Evolutionary conservation across 2,329 filamentous ascomycete genomes (phyloP).

Genomic region (Penicillium palitans): DNA sequence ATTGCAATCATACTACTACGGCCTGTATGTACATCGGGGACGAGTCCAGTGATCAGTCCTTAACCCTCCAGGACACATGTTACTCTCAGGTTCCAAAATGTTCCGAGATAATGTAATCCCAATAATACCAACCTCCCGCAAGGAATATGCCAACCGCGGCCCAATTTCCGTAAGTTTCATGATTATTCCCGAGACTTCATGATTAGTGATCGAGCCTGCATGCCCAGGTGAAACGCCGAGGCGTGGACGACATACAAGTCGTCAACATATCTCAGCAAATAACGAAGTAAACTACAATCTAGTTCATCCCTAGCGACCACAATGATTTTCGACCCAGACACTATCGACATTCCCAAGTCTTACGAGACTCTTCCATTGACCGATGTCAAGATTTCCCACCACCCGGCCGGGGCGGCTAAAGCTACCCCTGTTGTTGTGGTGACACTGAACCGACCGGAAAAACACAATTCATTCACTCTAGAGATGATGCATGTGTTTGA

Average conservation of each 20-base stretch:
- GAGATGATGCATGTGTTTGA: conserved; percentile 49
- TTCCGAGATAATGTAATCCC: conserved; percentile 7
- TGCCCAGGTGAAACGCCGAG: neutral
- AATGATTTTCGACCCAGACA: conserved; percentile 8
- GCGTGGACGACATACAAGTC: neutral
- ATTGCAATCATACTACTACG: neutral
- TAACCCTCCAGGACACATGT: neutral
- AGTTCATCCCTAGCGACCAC: neutral
- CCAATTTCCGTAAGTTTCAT: no score
- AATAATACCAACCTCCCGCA: neutral
- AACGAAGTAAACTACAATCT: neutral
- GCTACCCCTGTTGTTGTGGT: conserved; percentile 49
- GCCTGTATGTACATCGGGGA: neutral
- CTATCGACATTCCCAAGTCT: conserved; percentile 27
- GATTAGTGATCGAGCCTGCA: neutral
- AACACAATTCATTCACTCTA: conserved; percentile 58
- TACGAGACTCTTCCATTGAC: conserved; percentile 31
- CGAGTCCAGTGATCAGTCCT: neutral
- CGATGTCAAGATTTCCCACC: conserved; percentile 36
- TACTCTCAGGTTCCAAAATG: neutral
- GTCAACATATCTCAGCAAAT: neutral
- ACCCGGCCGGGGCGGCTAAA: conserved; percentile 46
- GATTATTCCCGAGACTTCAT: neutral
- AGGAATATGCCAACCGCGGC: neutral
- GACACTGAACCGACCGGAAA: conserved; percentile 55